These are phyloP conservation scores for Eucalyptus camaldulensis DNA, from an alignment of 345 rosid genomes.

Conservation along the genomic window DNA sequence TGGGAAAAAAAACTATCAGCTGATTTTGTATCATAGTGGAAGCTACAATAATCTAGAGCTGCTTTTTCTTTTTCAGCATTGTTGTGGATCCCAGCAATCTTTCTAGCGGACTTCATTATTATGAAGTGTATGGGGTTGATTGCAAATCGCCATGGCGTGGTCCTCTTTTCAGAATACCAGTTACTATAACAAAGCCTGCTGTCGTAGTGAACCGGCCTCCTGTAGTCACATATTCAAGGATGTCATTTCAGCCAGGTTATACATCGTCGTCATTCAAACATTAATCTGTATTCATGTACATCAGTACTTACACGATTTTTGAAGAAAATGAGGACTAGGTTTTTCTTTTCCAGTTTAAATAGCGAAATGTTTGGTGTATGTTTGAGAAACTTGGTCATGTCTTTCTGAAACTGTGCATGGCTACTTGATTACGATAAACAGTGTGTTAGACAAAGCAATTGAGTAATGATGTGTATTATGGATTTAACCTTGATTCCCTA, in stretches of 20 bases:
- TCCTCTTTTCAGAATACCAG: slow-evolving; percentile 78
- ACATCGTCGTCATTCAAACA: not conserved
- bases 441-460: not conserved
- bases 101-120: slow-evolving; percentile 74
- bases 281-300: not conserved
- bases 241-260: slow-evolving; percentile 85
- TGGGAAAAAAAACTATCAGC: not conserved
- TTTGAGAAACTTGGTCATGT: not conserved
- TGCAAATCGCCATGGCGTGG: slow-evolving; percentile 96
- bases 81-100: slow-evolving; percentile 90
- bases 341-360: not conserved
- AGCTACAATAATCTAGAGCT: not conserved
- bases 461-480: not conserved
- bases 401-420: not conserved
- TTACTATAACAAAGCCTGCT: slow-evolving; percentile 77
- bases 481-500: not conserved
- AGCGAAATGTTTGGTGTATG: not conserved
- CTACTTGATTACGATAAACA: not conserved
- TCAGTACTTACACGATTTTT: not conserved
- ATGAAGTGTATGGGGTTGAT: slow-evolving; percentile 87
- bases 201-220: slow-evolving; percentile 55
- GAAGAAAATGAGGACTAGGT: not conserved
- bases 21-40: not conserved
- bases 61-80: slow-evolving; percentile 39
- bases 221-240: slow-evolving; percentile 44